These are phyloP conservation scores for Neofusicoccum cordaticola DNA, from an alignment of 2,329 filamentous ascomycete species.

Conservation along the genomic window DNA sequence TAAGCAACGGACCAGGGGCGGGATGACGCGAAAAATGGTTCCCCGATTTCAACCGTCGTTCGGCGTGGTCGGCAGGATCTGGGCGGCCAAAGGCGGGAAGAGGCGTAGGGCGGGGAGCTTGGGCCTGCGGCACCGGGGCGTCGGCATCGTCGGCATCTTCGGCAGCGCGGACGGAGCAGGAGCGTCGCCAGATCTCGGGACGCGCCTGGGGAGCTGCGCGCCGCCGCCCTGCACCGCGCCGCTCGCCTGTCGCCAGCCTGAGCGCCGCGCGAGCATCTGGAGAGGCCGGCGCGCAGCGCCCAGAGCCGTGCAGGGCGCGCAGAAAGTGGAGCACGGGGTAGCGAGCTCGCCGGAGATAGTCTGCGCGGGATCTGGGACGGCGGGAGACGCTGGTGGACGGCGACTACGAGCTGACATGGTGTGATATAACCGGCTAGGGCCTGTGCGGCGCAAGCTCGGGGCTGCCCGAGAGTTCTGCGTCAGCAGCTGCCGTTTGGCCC, in stretches of 20 bases:
- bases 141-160: slow-evolving; percentile 10
- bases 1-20: background rate
- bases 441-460: background rate
- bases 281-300: background rate
- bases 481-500: background rate
- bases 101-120: background rate
- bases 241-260: background rate
- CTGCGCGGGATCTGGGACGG: slow-evolving; percentile 9
- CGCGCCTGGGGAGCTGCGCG: background rate
- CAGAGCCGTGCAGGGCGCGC: background rate
- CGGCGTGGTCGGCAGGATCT: slow-evolving; percentile 6
- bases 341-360: background rate
- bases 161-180: background rate
- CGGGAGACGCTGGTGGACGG: background rate
- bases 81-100: background rate
- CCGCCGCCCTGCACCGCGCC: background rate
- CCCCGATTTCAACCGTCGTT: slow-evolving; percentile 1
- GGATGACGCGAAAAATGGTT: background rate
- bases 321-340: slow-evolving; percentile 3
- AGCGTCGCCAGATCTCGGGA: background rate
- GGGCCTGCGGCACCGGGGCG: background rate
- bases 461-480: background rate
- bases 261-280: background rate
- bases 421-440: background rate
- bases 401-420: background rate